phyloP scores from a whole-genome alignment of 805 yeast species.

The Scheffersomyces amazonensis region DNA sequence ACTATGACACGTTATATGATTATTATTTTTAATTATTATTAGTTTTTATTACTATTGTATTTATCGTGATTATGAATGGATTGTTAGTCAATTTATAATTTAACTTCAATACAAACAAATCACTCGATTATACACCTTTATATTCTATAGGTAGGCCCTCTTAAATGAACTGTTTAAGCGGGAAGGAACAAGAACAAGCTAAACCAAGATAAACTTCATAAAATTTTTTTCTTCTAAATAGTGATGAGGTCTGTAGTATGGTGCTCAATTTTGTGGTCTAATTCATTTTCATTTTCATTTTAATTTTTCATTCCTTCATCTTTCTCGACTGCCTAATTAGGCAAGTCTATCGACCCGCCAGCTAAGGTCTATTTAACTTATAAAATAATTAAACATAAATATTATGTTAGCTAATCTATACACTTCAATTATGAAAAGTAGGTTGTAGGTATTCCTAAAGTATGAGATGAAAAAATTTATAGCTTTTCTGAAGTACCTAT shows the following conservation, averaged over 20 bases:
- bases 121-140: not conserved
- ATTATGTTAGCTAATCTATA: conserved; percentile 22
- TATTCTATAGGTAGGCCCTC: conserved; percentile 33
- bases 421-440: conserved; percentile 11
- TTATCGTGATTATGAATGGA: not conserved
- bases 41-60: not conserved
- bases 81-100: no score
- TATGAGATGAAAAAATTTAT: not conserved
- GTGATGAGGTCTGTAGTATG: conserved; percentile 5
- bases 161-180: conserved; percentile 42
- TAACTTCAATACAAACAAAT: not conserved
- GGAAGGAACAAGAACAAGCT: conserved; percentile 33
- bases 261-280: no score
- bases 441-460: not conserved
- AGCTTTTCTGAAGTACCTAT: conserved; percentile 1
- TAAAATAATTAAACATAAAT: not conserved
- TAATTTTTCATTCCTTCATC: no score
- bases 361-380: not conserved
- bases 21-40: not conserved
- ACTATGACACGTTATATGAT: not conserved
- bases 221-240: no score
- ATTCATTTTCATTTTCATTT: no score
- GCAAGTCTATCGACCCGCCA: conserved; percentile 2
- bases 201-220: conserved; percentile 3
- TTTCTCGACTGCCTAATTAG: conserved; percentile 15